Evolutionary conservation across 306 rosid species (phyloP), one percentile per base, ranked within the genome.

Genomic region (Corylus heterophylla): DNA sequence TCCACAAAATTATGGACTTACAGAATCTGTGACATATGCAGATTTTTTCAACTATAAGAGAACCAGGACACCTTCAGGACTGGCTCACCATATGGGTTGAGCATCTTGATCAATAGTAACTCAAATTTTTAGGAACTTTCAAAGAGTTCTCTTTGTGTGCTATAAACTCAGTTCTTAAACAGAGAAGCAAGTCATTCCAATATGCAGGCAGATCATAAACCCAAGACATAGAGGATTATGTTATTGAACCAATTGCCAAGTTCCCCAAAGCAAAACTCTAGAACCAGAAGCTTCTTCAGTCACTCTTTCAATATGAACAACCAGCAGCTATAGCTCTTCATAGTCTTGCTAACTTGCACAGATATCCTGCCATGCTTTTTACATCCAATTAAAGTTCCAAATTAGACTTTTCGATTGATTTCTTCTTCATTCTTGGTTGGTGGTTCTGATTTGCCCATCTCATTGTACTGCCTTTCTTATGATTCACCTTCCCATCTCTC

Each of bases 381-480:
- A 37, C 37, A 5, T 35, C 71, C 71, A 64, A 10, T 64, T 47
- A 64, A 64, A 64, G 71, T 64, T 37, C 25, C 48, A 37, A 64
- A 39, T 64, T 16, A 7, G 13, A 37, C 44, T 64, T 35, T 64
- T 35, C 12, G 12, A 64, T 64, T 35, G 20, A 37, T 35, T 64
- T 54, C 67, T 82, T 77, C 71, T 37, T 71, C 71, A 71, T 70
- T 79, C 76, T 62, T 14, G 72, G 76, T 72, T 50, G 80, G 54
- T 75, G 71, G 79, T 48, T 7, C 31, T 42, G 45, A 63, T 56
- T 69, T 76, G 78, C 77, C 78, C 54, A 51, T 79, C 83, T 82
- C 85, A 82, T 63, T 54, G 64, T 56, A 35, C 71, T 72, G 22
- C 82, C 83, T 84, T 73, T 68, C 67, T 56, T 81, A 56, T 78